Evolutionary conservation across 2,329 filamentous ascomycete genomes (phyloP).

Genomic region (Claviceps capensis): DNA sequence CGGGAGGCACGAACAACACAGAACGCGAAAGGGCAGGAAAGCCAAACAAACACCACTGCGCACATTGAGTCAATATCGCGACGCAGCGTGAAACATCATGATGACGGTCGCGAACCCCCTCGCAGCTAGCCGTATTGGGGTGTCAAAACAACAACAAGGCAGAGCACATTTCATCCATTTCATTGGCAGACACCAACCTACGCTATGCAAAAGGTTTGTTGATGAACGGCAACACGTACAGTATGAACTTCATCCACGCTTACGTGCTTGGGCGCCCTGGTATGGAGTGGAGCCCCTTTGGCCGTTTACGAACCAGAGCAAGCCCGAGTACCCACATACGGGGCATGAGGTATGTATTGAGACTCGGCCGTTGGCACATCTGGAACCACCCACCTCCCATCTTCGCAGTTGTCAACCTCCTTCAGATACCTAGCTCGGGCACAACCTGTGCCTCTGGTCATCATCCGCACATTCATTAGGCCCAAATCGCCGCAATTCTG

Average conservation of each 20-base stretch:
- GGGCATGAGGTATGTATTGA: slow-evolving; percentile 2
- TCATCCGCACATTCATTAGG: background rate
- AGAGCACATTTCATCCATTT: background rate
- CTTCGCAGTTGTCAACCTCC: slow-evolving; percentile 2
- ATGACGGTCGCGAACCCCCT: background rate
- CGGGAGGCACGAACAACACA: too few relatives aligned
- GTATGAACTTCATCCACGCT: background rate
- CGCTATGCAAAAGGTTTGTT: background rate
- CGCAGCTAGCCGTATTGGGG: background rate
- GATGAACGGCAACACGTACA: background rate
- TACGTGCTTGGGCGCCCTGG: background rate
- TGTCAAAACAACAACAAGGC: background rate
- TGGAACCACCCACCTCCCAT: slow-evolving; percentile 4
- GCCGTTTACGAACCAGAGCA: slow-evolving; percentile 7
- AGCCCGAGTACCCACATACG: slow-evolving; percentile 1
- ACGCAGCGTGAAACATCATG: too few relatives aligned
- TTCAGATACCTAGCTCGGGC: background rate
- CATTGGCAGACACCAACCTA: background rate
- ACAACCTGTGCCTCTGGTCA: background rate
- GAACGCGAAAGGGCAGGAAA: too few relatives aligned
- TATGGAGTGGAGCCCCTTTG: slow-evolving; percentile 5
- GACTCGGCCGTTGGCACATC: slow-evolving; percentile 2
- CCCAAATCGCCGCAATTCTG: background rate
- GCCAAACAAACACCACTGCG: too few relatives aligned
- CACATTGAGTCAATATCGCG: too few relatives aligned